A percentile compares a stretch with the other conserved stretches of the same genome.
Evolutionary conservation across 495 filamentous ascomycete genomes (phyloP).

Genomic region (Melanomma pulvis-pyrius): DNA sequence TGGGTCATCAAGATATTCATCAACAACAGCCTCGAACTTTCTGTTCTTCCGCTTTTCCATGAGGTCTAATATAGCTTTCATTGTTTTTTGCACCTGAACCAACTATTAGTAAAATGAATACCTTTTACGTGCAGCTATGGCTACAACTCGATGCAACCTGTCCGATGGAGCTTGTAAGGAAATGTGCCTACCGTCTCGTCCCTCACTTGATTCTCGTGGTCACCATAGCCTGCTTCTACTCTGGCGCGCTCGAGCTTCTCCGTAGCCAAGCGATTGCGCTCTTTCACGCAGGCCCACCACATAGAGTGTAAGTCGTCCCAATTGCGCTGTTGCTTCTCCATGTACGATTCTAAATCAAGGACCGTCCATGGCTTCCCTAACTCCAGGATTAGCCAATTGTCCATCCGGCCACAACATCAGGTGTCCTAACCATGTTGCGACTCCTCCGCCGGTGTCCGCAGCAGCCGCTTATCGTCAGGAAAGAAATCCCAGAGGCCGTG

Average conservation of each 20-base stretch:
- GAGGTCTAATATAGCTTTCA: constrained; percentile 76
- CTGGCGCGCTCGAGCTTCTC: constrained; percentile 65
- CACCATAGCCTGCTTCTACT: constrained; percentile 68
- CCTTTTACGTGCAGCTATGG: too few relatives aligned
- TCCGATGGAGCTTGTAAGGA: too few relatives aligned
- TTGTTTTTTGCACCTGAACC: constrained; percentile 68
- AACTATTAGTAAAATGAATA: too few relatives aligned
- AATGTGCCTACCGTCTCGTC: constrained; percentile 60
- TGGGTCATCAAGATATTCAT: not conserved
- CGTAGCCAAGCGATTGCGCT: constrained; percentile 88
- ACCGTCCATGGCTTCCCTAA: constrained; percentile 79
- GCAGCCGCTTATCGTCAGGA: constrained; percentile 57
- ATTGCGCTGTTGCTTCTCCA: constrained; percentile 65
- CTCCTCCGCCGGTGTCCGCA: constrained; percentile 70
- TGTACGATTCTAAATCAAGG: constrained; percentile 72
- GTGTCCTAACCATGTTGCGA: constrained; percentile 59
- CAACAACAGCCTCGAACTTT: constrained; percentile 52
- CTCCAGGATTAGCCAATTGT: constrained; percentile 6
- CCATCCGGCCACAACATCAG: not conserved
- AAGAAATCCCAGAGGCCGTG: constrained; percentile 98
- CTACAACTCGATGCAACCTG: too few relatives aligned
- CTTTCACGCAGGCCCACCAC: constrained; percentile 95
- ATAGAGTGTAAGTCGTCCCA: constrained; percentile 92
- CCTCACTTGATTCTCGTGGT: constrained; percentile 61
- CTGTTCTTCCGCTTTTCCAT: constrained; percentile 80